Evolutionary conservation across 2,329 filamentous ascomycete species (phyloP), one percentile per base, ranked within the genome.

Genomic region (Talaromyces sp.): DNA sequence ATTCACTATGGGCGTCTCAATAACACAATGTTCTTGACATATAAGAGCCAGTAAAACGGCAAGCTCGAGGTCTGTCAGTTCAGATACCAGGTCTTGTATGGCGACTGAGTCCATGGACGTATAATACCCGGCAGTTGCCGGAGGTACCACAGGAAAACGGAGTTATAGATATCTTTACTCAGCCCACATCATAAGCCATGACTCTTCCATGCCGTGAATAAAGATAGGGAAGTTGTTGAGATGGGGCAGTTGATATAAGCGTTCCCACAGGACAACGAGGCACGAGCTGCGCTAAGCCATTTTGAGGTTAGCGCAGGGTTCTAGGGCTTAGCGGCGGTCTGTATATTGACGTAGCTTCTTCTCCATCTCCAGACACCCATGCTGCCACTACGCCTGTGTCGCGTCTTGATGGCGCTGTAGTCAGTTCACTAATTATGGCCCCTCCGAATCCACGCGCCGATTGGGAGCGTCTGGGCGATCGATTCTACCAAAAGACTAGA

Each of bases 401-500:
- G 53, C 34, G 51, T 61, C 47, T 61, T 47, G 31, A 65, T 65
- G 62, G 49, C 54, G 65, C 61, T 54, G 54, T 45, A 47, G 45
- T 47, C 5, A 10, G 10, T 40, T 15, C 40, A n/a, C 34, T 27
- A 31, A 34, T 13, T n/a, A 68, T 68, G 67, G 79, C 80, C 63
- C 74, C 77, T 49, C 80, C 82, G 67, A 89, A 88, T 74, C 86
- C 93, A 74, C 92, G 92, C 72, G 91, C 92, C 73, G 92, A 94
- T 78, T 99, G 95, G 95, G 93, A 97, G 83, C 91, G 88, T 79
- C 88, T 98, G 70, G 95, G 92, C 75, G 91, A 96, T 79, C 90
- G 88, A 74, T 98, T 96, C 84, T 99, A 98, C 82, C 91, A 94
- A 77, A 97, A 96, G 82, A 89, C 91, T 65, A 91, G 94, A 79